Percentiles rank a stretch among this genome's conserved stretches.
Conservation (phyloP, 129 eudicot genomes). For the Pittosporum tobira region DNA sequence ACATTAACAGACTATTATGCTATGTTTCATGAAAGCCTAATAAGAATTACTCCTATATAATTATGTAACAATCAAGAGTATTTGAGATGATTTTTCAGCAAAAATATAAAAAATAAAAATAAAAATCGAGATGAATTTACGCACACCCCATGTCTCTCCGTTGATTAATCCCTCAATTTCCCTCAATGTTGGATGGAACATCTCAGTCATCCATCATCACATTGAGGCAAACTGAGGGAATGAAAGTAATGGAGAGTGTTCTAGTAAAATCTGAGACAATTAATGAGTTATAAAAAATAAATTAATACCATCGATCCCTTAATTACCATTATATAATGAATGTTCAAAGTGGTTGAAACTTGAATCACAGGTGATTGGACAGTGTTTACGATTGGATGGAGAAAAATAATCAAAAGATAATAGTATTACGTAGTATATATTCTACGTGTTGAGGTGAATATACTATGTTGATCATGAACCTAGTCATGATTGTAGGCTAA, state of each 20-base stretch:
- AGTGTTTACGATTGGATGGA: too few relatives aligned
- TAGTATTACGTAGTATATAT: too few relatives aligned
- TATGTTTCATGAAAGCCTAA: background rate
- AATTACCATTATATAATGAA: background rate
- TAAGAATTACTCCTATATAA: conserved; percentile 2
- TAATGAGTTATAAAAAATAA: too few relatives aligned
- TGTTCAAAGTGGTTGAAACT: too few relatives aligned
- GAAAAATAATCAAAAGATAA: too few relatives aligned
- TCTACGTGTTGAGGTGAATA: too few relatives aligned
- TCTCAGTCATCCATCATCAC: conserved; percentile 2
- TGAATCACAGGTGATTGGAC: too few relatives aligned
- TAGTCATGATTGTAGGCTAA: too few relatives aligned
- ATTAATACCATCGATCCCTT: too few relatives aligned
- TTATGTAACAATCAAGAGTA: conserved; percentile 7
- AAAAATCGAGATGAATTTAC: background rate
- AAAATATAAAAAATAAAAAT: too few relatives aligned
- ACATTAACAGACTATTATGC: background rate
- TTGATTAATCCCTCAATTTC: conserved; percentile 12
- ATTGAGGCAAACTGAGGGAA: conserved; percentile 5
- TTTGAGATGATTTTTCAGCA: background rate
- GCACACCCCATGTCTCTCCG: background rate
- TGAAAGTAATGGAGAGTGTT: conserved; percentile 1
- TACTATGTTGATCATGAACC: too few relatives aligned
- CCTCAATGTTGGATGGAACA: conserved; percentile 2
- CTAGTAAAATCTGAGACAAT: background rate